Evolutionary conservation across 345 rosid species (phyloP).

Genomic region (Salix brachista): DNA sequence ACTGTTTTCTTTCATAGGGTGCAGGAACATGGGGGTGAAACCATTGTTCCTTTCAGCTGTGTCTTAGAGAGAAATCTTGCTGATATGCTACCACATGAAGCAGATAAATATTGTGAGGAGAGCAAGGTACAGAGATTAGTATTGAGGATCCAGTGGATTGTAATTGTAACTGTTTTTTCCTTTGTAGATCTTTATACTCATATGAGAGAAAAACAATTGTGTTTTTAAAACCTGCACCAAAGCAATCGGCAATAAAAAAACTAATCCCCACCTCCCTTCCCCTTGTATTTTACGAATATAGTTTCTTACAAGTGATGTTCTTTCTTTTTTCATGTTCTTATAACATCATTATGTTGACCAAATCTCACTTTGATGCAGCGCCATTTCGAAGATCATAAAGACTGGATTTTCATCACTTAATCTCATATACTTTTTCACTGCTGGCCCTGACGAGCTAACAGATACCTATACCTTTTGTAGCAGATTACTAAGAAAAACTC

Average conservation of each 20-base stretch:
- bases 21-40: conserved; percentile 93
- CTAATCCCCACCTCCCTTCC: too few species aligned
- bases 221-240: background rate
- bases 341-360: background rate
- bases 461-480: too few species aligned
- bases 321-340: too few species aligned
- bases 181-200: background rate
- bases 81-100: conserved; percentile 76
- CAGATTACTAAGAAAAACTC: background rate
- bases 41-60: conserved; percentile 92
- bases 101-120: conserved; percentile 90
- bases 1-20: conserved; percentile 52
- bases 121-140: conserved; percentile 90
- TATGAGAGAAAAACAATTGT: background rate
- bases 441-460: conserved; percentile 92
- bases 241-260: too few species aligned
- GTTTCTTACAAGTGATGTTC: too few species aligned
- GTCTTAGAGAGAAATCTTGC: conserved; percentile 68
- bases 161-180: background rate
- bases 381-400: conserved; percentile 91
- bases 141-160: background rate
- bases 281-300: background rate
- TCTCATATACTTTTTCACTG: conserved; percentile 95
- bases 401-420: conserved; percentile 93
- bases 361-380: conserved; percentile 43